Percentiles rank a stretch among this genome's conserved stretches.
Conservation (phyloP, 495 filamentous ascomycete species). For the Talaromyces wortmannii region DNA sequence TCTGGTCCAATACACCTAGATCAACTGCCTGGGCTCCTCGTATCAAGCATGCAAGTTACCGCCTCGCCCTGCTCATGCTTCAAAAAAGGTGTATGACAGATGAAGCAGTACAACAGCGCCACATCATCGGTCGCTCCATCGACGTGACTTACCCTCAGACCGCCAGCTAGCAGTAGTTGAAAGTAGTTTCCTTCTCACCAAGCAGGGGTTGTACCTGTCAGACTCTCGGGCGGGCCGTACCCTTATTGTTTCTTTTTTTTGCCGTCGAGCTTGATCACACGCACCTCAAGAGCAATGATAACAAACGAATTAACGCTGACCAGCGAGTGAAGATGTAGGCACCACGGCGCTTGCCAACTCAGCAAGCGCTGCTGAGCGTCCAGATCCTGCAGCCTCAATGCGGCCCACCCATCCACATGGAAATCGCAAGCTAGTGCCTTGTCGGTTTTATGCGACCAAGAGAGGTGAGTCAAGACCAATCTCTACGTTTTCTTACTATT, state of each 20-base stretch:
- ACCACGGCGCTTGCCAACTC: conserved; percentile 2
- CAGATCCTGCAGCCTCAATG: conserved; percentile 6
- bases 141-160: not conserved
- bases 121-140: not conserved
- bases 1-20: not conserved
- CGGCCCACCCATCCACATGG: conserved; percentile 7
- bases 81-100: not conserved
- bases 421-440: conserved; percentile 1
- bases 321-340: not conserved
- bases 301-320: not conserved
- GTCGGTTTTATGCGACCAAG: conserved; percentile 7
- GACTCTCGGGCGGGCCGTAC: not conserved
- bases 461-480: not conserved
- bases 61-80: not conserved
- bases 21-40: not conserved
- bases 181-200: not conserved
- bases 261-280: conserved; percentile 1
- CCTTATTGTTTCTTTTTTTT: not conserved
- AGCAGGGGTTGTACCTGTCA: not conserved
- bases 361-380: conserved; percentile 6
- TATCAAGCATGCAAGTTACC: not conserved
- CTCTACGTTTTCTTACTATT: not conserved
- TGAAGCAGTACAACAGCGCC: not conserved
- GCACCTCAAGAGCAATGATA: not conserved
- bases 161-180: not conserved